These are phyloP conservation scores for Mucor ambiguus DNA, from an alignment of 371 early-diverging fungal genomes.

Conservation along the genomic window DNA sequence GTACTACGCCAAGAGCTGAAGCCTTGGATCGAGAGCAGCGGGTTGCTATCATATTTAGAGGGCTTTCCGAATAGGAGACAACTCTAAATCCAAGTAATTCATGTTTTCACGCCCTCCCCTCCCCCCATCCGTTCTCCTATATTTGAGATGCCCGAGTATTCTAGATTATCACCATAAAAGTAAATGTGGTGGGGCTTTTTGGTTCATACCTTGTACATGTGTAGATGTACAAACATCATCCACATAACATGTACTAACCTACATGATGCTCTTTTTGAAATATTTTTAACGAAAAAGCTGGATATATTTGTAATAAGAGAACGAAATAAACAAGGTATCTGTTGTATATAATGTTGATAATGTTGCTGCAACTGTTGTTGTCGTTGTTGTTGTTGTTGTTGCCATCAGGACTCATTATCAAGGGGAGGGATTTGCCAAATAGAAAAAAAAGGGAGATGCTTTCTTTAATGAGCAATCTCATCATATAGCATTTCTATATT, in stretches of 20 bases:
- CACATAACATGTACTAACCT: not conserved
- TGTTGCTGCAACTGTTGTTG: not conserved
- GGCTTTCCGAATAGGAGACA: too few species aligned
- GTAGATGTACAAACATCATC: not conserved
- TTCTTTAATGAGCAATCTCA: constrained; percentile 42
- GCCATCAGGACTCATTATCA: not conserved
- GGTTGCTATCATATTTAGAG: too few species aligned
- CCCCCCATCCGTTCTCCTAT: not conserved
- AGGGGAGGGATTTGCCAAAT: not conserved
- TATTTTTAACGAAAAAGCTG: not conserved
- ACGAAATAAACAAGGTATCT: constrained; percentile 1
- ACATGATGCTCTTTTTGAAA: not conserved
- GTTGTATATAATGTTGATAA: not conserved
- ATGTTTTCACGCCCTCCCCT: not conserved
- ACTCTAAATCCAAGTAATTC: not conserved
- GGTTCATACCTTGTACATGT: constrained; percentile 1
- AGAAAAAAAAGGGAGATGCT: not conserved
- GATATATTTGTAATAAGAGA: constrained; percentile 1
- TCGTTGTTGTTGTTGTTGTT: not conserved
- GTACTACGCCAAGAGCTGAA: too few species aligned
- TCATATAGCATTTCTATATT: constrained; percentile 46
- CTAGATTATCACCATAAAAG: constrained; percentile 11
- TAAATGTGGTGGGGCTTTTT: not conserved
- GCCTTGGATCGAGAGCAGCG: too few species aligned
- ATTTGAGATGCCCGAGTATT: constrained; percentile 8